Base-by-base conservation (phyloP, 1,139 yeast species). In the Debaryomycetaceae sp. region DNA sequence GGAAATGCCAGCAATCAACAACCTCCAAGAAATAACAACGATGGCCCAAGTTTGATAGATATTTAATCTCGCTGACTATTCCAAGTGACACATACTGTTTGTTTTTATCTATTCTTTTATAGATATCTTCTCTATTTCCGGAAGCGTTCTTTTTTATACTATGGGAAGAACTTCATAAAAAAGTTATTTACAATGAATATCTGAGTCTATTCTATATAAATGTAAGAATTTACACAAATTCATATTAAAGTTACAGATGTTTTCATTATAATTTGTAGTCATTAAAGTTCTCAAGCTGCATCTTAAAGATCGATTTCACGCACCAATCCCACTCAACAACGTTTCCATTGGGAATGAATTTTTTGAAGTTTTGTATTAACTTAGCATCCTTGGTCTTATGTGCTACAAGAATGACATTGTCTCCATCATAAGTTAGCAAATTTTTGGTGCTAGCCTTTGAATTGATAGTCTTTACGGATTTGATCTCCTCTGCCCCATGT, bases 261-360 rank as follows among this genome's bases (percentile, higher is more conserved):
- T 24, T 9, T 24, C n/a, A 6, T 19, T 35, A 62, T 30, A 60
- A 39, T 37, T 40, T 42, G 42, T 50, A 69, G 4, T 52, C 46
- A 6, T 59, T 57, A 31, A 55, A 56, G 2, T 51, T 50, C 42
- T 63, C 61, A 28, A 70, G 44, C 19, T 62, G 50, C 67, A 76
- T 72, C 33, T 67, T 67, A 56, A 82, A 82, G 0, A 83, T 78
- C 35, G 81, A 70, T 41, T 70, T 63, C 7, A 82, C 81, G 44
- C 84, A 75, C 85, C 86, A 81, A 42, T 81, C 79, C 88, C 88
- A 82, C 44, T 79, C 83, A 7, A 81, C 70, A 2, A 77, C 65
- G 5, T 55, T 52, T 7, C 54, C 62, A 6, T 53, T 50, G 5
- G 57, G 51, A 15, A 67, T 48, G 8, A 63, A 40, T 22, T 63